These are phyloP conservation scores for Cyberlindnera mrakii DNA, from an alignment of 805 yeast genomes.

Conservation along the genomic window DNA sequence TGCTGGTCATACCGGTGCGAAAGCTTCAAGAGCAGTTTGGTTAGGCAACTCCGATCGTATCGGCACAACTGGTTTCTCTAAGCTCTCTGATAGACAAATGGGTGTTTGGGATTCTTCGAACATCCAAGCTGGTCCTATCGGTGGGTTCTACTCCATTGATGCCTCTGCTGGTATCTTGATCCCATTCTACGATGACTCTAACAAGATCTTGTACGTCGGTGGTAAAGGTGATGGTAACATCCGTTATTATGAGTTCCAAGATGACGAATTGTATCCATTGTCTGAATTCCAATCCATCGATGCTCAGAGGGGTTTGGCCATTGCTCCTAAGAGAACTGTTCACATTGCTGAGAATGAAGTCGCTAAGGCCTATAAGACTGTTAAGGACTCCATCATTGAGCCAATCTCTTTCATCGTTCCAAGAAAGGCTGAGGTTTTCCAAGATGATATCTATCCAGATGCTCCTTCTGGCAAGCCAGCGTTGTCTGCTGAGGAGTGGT, in stretches of 20 bases:
- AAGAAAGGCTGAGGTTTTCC: slow-evolving; percentile 88
- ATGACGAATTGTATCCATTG: slow-evolving; percentile 74
- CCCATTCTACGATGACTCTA: slow-evolving; percentile 83
- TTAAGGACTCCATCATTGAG: slow-evolving; percentile 77
- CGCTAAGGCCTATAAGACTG: slow-evolving; percentile 77
- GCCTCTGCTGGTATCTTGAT: slow-evolving; percentile 89
- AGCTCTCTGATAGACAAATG: slow-evolving; percentile 88
- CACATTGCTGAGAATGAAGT: slow-evolving; percentile 82
- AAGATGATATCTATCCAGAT: slow-evolving; percentile 88
- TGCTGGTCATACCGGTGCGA: slow-evolving; percentile 88
- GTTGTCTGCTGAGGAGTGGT: slow-evolving; percentile 71
- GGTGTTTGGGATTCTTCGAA: slow-evolving; percentile 87
- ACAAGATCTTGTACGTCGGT: slow-evolving; percentile 76
- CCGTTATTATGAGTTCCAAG: slow-evolving; percentile 84
- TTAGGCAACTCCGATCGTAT: slow-evolving; percentile 80
- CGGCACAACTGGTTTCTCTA: slow-evolving; percentile 91
- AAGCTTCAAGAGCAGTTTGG: slow-evolving; percentile 85
- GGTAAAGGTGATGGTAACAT: slow-evolving; percentile 99
- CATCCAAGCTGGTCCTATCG: slow-evolving; percentile 76
- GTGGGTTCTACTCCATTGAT: slow-evolving; percentile 82
- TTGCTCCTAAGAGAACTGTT: slow-evolving; percentile 78
- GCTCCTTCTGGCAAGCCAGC: slow-evolving; percentile 81
- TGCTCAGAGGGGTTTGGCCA: slow-evolving; percentile 94
- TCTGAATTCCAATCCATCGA: slow-evolving; percentile 88
- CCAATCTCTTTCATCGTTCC: slow-evolving; percentile 93